Evolutionary conservation across 2,329 filamentous ascomycete species (phyloP).

Genomic region (Ophiostoma piceae): DNA sequence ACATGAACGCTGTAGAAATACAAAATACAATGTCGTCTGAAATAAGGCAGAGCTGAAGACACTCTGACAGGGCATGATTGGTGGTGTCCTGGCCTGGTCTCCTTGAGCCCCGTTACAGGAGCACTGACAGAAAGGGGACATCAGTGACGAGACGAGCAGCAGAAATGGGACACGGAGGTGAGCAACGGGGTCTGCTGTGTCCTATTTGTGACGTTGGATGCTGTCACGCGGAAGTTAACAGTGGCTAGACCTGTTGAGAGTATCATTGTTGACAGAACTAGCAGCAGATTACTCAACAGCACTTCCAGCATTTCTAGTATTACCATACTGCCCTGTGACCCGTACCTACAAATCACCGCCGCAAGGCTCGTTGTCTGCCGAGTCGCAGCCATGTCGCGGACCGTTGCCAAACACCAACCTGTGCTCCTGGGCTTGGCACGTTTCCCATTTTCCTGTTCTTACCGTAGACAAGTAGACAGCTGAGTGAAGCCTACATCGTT

Average conservation of each 20-base stretch:
- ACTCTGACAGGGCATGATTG: neutral
- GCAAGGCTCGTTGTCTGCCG: conserved; percentile 13
- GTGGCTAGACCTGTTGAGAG: too few relatives aligned
- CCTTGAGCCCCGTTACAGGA: neutral
- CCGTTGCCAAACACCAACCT: conserved; percentile 20
- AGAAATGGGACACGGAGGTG: neutral
- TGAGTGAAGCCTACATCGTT: too few relatives aligned
- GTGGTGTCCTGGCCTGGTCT: neutral
- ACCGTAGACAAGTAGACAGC: too few relatives aligned
- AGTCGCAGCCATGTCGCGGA: conserved; percentile 26
- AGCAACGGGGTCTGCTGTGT: neutral
- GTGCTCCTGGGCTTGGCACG: conserved; percentile 23
- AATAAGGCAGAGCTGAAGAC: neutral
- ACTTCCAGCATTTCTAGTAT: neutral
- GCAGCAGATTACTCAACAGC: too few relatives aligned
- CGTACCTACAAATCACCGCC: neutral
- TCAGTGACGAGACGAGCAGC: neutral
- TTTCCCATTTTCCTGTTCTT: conserved; percentile 14
- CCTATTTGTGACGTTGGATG: neutral
- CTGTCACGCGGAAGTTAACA: neutral
- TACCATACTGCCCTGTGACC: neutral
- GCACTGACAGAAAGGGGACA: neutral
- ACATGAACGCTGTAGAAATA: neutral
- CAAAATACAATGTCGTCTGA: neutral
- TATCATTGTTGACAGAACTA: too few relatives aligned